Evolutionary conservation across 768 basidiomycete genomes (phyloP).

Genomic region (Pholiota microspora): DNA sequence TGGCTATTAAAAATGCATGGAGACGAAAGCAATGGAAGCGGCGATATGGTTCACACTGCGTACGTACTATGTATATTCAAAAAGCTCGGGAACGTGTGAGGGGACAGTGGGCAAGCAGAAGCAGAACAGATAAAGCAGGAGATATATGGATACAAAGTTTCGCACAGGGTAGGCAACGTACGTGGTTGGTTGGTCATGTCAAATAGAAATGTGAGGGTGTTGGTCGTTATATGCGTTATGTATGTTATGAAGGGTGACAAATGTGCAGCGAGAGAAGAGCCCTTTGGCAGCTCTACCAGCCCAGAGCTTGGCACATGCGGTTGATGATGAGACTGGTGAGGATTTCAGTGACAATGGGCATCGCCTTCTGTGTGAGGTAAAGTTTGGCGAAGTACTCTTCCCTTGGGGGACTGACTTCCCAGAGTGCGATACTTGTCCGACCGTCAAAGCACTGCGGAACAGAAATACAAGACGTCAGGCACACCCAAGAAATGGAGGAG

Average conservation of each 20-base stretch:
- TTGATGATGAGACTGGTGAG: constrained; percentile 73
- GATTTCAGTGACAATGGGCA: constrained; percentile 72
- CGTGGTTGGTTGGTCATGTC: background rate
- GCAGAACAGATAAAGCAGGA: background rate
- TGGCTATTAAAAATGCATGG: background rate
- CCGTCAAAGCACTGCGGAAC: constrained; percentile 59
- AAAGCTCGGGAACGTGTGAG: background rate
- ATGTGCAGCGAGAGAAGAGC: background rate
- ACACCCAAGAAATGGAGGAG: constrained; percentile 3
- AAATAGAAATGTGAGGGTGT: background rate
- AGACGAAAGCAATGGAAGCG: background rate
- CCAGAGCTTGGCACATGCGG: constrained; percentile 61
- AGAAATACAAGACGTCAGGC: constrained; percentile 1
- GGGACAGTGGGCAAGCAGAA: background rate
- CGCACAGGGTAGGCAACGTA: background rate
- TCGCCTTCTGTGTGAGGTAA: constrained; percentile 54
- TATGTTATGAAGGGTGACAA: background rate
- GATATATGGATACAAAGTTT: background rate
- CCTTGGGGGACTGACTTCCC: constrained; percentile 60
- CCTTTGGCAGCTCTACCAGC: constrained; percentile 39
- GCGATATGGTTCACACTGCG: background rate
- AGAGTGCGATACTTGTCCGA: constrained; percentile 58
- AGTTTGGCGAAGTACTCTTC: constrained; percentile 60
- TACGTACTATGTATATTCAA: background rate
- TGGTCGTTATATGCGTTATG: background rate